Conservation (phyloP, 1,284 basidiomycete species). For the Ganoderma meredithae region DNA sequence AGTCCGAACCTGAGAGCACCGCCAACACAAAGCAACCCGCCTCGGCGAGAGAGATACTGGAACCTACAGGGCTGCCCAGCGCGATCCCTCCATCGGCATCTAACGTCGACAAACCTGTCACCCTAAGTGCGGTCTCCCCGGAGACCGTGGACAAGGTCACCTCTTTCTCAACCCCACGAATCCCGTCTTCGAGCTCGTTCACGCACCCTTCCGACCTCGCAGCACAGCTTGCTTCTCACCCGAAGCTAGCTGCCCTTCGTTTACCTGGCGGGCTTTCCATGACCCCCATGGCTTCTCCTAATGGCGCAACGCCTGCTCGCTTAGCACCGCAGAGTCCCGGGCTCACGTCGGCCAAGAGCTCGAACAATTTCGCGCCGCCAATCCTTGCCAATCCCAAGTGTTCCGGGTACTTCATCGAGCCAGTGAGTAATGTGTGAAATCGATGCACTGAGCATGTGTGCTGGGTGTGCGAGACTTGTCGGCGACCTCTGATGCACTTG, state of each 20-base stretch:
- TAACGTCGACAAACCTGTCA: not conserved
- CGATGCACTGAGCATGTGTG: not conserved
- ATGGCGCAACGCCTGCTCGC: conserved; percentile 28
- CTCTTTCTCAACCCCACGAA: conserved; percentile 5
- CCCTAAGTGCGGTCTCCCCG: not conserved
- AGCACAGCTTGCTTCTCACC: conserved; percentile 58
- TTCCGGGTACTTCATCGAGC: conserved; percentile 97
- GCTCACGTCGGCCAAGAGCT: conserved; percentile 16
- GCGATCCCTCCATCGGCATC: not conserved
- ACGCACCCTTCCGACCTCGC: conserved; percentile 53
- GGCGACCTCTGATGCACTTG: not conserved
- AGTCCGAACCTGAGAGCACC: conserved; percentile 44
- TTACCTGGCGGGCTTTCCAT: conserved; percentile 42
- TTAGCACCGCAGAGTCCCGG: conserved; percentile 24
- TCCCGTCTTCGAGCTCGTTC: conserved; percentile 31
- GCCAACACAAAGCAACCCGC: conserved; percentile 6
- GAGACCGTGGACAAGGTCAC: conserved; percentile 15
- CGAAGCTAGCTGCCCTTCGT: conserved; percentile 61
- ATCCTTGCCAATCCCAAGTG: conserved; percentile 82
- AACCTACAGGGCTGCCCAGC: not conserved
- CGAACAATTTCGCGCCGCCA: conserved; percentile 50
- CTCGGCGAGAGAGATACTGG: not conserved
- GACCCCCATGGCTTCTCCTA: conserved; percentile 38
- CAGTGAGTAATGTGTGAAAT: conserved; percentile 58
- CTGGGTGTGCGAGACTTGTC: not conserved